Conservation (phyloP, 345 rosid species). For the Sisymbrium altissimum region DNA sequence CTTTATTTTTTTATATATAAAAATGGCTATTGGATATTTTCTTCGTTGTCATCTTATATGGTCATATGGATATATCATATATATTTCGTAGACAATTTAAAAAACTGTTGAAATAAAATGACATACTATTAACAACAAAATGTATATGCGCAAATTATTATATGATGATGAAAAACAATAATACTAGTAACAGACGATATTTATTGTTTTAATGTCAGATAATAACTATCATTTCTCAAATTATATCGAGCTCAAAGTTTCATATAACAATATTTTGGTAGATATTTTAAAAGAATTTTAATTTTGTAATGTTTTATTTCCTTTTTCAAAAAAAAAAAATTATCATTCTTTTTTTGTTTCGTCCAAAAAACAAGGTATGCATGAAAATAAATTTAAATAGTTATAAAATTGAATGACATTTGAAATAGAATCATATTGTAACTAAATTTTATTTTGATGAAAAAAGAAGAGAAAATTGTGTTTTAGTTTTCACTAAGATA, state of each 20-base stretch:
- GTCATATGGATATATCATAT: neutral
- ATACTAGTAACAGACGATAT: neutral
- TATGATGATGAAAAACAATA: neutral
- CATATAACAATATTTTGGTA: no score
- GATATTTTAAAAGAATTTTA: no score
- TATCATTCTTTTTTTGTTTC: no score
- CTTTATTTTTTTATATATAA: neutral
- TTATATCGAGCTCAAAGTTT: no score
- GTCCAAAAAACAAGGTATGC: neutral
- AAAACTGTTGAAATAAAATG: neutral
- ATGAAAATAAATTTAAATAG: neutral
- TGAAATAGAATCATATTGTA: neutral
- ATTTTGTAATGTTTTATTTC: no score
- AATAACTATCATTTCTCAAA: neutral
- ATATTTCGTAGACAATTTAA: no score
- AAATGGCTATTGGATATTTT: neutral
- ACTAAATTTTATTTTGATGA: no score
- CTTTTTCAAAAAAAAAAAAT: no score
- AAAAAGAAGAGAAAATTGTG: no score
- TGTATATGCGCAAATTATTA: neutral
- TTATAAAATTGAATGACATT: neutral
- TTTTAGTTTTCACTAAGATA: no score
- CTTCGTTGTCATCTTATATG: neutral
- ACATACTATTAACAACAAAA: neutral
- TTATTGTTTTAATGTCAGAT: neutral